Evolutionary conservation across 164 flowering plant genomes (phyloP), one percentile per base, ranked within the genome.

Genomic region (Warburgia ugandensis): DNA sequence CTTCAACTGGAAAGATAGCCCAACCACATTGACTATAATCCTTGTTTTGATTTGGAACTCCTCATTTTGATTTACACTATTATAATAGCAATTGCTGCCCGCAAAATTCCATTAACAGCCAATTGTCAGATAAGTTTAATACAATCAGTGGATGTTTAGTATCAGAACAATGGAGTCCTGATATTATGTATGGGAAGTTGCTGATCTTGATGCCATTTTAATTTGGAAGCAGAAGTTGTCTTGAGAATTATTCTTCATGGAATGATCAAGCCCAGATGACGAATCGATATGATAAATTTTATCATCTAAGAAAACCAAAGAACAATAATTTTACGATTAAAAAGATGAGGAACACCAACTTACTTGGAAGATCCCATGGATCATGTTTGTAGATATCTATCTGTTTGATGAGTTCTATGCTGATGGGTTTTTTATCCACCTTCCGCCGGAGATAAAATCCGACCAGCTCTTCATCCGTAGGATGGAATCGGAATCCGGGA

Each of bases 281-380:
- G 25, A 42, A 42, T 42, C 2, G 21, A 2, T 42, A 11, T 6
- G 9, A 42, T 9, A 4, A 42, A 11, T 16, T 42, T 16, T 3
- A 42, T 3, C 3, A 42, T 3, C 22, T 16, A 22, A 20, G 45
- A 20, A 45, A 23, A 26, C 13, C 13, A 38, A 38, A 38, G 16
- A 45, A 0, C 17, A 11, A 13, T 23, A 26, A 11, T 14, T 3
- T 2, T 22, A 25, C 25, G 3, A 22, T 6, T 21, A 5, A 47
- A 29, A 14, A 23, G 19, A 0, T 3, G 13, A 27, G 11, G 29
- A 49, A 4, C 4, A 33, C 13, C 3, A 22, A 38, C 94, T 50
- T 87, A 88, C 96, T 80, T 71, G 96, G 88, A 50, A 88, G 91
- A 76, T 88, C 96, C 96, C 96, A 88, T 0, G 96, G 96, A 50